These are phyloP conservation scores for Fusarium nodosum DNA, from an alignment of 2,329 filamentous ascomycete genomes.

Conservation along the genomic window DNA sequence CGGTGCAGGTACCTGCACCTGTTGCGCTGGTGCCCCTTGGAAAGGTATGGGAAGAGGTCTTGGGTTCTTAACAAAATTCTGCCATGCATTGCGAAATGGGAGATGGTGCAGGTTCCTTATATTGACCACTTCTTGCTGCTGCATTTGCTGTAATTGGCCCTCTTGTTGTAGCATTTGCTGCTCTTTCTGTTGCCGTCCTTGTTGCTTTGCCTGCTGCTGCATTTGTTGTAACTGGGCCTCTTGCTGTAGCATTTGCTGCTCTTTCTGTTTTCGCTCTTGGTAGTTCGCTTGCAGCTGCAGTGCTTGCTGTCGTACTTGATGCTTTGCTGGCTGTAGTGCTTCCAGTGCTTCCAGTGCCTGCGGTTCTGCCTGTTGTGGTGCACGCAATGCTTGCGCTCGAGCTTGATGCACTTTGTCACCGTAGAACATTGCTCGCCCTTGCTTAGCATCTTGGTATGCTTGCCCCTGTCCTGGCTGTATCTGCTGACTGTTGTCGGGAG, in stretches of 20 bases:
- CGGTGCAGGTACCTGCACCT: not conserved
- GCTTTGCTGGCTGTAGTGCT: no score
- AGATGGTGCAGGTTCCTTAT: not conserved
- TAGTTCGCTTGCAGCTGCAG: no score
- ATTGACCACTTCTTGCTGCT: not conserved
- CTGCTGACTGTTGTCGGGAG: not conserved
- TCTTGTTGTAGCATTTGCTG: not conserved
- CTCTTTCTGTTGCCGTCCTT: not conserved
- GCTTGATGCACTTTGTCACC: no score
- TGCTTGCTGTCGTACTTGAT: no score
- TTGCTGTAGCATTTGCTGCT: not conserved
- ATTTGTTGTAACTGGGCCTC: no score
- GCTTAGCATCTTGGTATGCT: not conserved
- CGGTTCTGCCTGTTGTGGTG: no score
- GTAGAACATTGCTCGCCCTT: no score
- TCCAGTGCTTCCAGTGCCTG: no score
- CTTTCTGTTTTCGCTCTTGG: not conserved
- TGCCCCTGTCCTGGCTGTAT: not conserved
- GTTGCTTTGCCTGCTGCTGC: not conserved
- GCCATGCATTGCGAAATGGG: not conserved
- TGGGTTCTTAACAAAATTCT: not conserved
- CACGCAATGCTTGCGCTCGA: no score
- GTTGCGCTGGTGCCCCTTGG: not conserved
- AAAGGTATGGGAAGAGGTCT: not conserved
- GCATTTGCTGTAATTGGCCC: not conserved